These are phyloP conservation scores for Liquidambar formosana DNA, from an alignment of 164 flowering plant species.

Conservation along the genomic window DNA sequence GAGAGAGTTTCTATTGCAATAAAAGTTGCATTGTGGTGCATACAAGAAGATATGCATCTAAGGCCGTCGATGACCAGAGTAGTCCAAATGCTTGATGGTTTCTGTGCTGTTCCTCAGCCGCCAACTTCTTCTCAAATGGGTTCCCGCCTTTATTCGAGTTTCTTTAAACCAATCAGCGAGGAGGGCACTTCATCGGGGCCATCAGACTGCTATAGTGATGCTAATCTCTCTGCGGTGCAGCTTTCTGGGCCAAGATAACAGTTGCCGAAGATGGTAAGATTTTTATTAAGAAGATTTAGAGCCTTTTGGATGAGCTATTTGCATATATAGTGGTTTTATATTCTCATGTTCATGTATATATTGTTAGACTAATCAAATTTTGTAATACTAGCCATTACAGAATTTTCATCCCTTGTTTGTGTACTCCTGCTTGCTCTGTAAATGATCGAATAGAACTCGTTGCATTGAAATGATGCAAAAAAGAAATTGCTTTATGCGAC, in stretches of 20 bases:
- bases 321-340: background rate
- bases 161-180: conserved; percentile 40
- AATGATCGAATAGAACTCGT: too few relatives aligned
- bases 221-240: conserved; percentile 51
- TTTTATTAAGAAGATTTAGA: background rate
- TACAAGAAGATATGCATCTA: conserved; percentile 61
- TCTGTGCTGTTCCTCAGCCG: conserved; percentile 47
- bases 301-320: background rate
- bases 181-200: conserved; percentile 51
- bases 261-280: background rate
- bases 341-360: background rate
- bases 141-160: conserved; percentile 20
- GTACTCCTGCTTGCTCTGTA: background rate
- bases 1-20: conserved; percentile 39
- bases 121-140: conserved; percentile 45
- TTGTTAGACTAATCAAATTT: conserved; percentile 13
- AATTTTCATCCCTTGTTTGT: background rate
- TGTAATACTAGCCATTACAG: conserved; percentile 13
- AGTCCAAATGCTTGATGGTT: conserved; percentile 71
- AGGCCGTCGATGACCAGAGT: conserved; percentile 66
- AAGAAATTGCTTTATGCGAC: too few relatives aligned
- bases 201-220: conserved; percentile 47
- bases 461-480: too few relatives aligned
- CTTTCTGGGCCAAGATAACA: conserved; percentile 72
- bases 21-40: conserved; percentile 66